Evolutionary conservation across 176 grass and related monocot genomes (phyloP).

Genomic region (Aegilops speltoides): DNA sequence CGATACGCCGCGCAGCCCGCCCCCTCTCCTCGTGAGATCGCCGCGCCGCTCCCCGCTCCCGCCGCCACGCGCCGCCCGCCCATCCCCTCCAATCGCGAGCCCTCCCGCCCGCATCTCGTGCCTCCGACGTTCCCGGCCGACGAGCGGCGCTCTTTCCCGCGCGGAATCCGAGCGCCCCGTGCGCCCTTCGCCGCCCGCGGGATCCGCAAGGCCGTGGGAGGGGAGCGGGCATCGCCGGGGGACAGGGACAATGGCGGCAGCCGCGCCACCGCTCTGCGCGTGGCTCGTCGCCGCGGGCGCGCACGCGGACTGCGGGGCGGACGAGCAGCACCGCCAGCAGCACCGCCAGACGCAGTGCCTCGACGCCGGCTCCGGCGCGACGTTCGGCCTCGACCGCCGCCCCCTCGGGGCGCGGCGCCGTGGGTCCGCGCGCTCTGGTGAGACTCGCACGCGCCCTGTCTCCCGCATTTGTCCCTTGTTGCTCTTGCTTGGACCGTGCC

Average conservation of each 20-base stretch:
- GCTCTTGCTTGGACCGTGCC: slow-evolving; percentile 32
- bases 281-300: slow-evolving; percentile 75
- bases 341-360: slow-evolving; percentile 19
- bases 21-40: slow-evolving; percentile 46
- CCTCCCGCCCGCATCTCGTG: slow-evolving; percentile 32
- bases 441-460: background rate
- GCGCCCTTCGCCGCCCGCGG: background rate
- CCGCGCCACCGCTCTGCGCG: slow-evolving; percentile 64
- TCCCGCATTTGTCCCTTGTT: slow-evolving; percentile 37
- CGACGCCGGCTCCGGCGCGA: slow-evolving; percentile 17
- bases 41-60: background rate
- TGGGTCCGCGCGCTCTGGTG: slow-evolving; percentile 41
- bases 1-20: background rate
- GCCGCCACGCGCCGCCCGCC: background rate
- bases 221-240: background rate
- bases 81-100: background rate
- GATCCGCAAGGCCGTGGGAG: slow-evolving; percentile 28
- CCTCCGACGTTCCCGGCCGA: background rate
- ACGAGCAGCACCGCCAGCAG: slow-evolving; percentile 25
- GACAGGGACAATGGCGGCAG: slow-evolving; percentile 51
- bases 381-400: slow-evolving; percentile 42
- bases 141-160: background rate
- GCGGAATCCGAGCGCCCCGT: background rate
- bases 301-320: slow-evolving; percentile 47
- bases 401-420: slow-evolving; percentile 38